phyloP scores from a whole-genome alignment of 139 green algal species.

The Picochlorum sp. region DNA sequence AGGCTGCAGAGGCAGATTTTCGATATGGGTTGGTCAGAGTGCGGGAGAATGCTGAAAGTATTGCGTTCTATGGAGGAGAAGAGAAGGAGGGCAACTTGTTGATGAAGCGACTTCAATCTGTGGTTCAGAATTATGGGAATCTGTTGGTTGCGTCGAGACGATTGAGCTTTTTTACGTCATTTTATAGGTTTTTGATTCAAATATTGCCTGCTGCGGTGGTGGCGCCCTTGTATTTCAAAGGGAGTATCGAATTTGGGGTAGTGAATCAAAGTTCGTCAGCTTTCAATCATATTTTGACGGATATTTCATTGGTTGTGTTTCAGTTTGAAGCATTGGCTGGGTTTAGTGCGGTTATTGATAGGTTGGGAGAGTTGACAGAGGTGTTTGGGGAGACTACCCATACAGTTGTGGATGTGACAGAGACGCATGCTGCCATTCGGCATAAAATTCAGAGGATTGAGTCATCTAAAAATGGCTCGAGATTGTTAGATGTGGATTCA shows the following conservation, averaged over 20 bases:
- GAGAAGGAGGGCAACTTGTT: constrained; percentile 40
- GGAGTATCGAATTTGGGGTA: constrained; percentile 97
- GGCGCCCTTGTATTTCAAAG: constrained; percentile 89
- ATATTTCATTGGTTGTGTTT: constrained; percentile 93
- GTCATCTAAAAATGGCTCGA: neutral
- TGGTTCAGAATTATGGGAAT: constrained; percentile 28
- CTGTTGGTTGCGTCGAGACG: constrained; percentile 79
- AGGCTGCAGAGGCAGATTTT: constrained; percentile 86
- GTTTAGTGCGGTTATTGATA: constrained; percentile 87
- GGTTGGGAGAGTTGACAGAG: constrained; percentile 75
- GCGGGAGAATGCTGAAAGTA: constrained; percentile 89
- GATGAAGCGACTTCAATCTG: constrained; percentile 37
- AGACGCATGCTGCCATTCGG: neutral
- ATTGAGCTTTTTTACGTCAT: constrained; percentile 95
- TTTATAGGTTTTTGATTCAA: constrained; percentile 88
- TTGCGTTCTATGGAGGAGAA: constrained; percentile 90
- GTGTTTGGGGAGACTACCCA: constrained; percentile 35
- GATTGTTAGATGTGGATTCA: neutral
- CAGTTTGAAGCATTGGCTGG: constrained; percentile 79
- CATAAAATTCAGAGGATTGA: neutral
- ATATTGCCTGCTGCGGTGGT: constrained; percentile 95
- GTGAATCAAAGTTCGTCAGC: constrained; percentile 90
- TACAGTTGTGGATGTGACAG: neutral
- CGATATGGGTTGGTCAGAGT: constrained; percentile 81
- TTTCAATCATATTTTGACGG: constrained; percentile 94